These are phyloP conservation scores for Fomitopsis serialis DNA, from an alignment of 768 basidiomycete genomes.

Conservation along the genomic window DNA sequence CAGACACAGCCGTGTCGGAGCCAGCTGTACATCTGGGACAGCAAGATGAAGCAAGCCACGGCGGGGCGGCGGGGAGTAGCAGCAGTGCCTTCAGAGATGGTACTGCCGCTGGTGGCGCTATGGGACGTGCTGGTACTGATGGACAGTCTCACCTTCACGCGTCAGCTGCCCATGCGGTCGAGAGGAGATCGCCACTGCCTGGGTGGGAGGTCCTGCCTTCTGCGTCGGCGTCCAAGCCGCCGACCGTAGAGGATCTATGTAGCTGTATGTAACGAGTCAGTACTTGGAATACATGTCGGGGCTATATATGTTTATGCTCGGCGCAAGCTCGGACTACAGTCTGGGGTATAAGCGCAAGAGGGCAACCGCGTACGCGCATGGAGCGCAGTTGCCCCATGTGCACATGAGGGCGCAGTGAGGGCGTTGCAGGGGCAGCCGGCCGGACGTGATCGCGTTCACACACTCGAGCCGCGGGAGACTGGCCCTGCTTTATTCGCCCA, in stretches of 20 bases:
- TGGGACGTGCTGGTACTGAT: not conserved
- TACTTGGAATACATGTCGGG: no score
- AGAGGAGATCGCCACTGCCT: not conserved
- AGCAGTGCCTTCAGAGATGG: not conserved
- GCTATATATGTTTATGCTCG: no score
- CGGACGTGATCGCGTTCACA: not conserved
- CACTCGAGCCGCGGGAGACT: not conserved
- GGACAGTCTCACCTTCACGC: not conserved
- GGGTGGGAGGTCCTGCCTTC: not conserved
- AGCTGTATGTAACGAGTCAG: no score
- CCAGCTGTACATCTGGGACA: not conserved
- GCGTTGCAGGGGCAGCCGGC: no score
- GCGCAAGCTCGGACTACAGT: no score
- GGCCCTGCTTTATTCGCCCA: not conserved
- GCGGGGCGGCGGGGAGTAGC: not conserved
- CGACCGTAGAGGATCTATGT: no score
- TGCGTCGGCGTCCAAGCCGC: not conserved
- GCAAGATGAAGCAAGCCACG: not conserved
- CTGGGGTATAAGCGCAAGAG: no score
- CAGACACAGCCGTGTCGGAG: not conserved
- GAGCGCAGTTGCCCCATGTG: no score
- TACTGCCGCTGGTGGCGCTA: not conserved
- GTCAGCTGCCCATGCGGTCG: not conserved
- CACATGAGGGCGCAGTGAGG: not conserved
- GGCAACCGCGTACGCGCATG: no score